Conservation (phyloP, 2,329 filamentous ascomycete genomes). For the Stagonosporopsis rhizophila region DNA sequence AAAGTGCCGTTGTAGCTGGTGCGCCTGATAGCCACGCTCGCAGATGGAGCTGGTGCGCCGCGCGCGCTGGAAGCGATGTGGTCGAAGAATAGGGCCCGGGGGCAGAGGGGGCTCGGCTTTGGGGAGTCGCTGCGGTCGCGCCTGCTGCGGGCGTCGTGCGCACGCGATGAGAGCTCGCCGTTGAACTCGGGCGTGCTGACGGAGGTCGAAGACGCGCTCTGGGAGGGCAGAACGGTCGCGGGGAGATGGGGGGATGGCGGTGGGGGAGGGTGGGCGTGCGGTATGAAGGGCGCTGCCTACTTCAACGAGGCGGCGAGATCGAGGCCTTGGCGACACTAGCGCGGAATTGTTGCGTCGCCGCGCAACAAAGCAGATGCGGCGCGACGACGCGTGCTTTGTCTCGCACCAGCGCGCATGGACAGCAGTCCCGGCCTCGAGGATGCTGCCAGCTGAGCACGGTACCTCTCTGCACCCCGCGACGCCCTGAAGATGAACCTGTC, state of each 20-base stretch:
- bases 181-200: slow-evolving; percentile 34
- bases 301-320: slow-evolving; percentile 12
- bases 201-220: slow-evolving; percentile 43
- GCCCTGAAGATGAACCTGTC: slow-evolving; percentile 70
- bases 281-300: slow-evolving; percentile 14
- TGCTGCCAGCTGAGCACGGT: slow-evolving; percentile 28
- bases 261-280: slow-evolving; percentile 34
- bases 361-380: slow-evolving; percentile 6
- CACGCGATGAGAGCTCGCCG: slow-evolving; percentile 34
- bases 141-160: slow-evolving; percentile 31
- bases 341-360: slow-evolving; percentile 1
- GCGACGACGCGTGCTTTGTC: slow-evolving; percentile 10
- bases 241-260: slow-evolving; percentile 39
- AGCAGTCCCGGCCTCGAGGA: slow-evolving; percentile 25
- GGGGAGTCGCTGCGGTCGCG: slow-evolving; percentile 40
- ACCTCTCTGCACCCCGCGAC: slow-evolving; percentile 21
- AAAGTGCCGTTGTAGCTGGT: slow-evolving; percentile 30
- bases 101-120: slow-evolving; percentile 40
- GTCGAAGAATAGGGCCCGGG: slow-evolving; percentile 34
- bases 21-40: slow-evolving; percentile 22
- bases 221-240: slow-evolving; percentile 40
- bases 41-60: slow-evolving; percentile 37
- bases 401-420: slow-evolving; percentile 12
- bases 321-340: slow-evolving; percentile 6
- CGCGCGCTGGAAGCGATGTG: slow-evolving; percentile 42